Percentiles rank a stretch among this genome's conserved stretches.
Conservation (phyloP, 805 yeast species). For the Candida odintsovae region DNA sequence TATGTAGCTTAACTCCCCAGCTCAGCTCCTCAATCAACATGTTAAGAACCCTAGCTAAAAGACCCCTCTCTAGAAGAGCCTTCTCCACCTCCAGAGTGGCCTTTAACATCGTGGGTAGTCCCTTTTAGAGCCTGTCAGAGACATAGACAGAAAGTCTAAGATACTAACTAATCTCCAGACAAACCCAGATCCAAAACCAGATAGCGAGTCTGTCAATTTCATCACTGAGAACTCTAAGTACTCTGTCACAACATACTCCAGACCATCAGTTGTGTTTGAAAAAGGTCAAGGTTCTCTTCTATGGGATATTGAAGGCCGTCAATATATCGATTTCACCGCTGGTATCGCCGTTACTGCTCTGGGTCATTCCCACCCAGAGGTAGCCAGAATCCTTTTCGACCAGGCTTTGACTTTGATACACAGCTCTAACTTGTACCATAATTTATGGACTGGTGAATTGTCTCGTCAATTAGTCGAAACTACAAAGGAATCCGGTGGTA, state of each 20-base stretch:
- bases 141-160: no score
- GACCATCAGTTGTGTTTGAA: constrained; percentile 71
- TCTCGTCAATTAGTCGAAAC: constrained; percentile 63
- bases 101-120: constrained; percentile 1
- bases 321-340: constrained; percentile 86
- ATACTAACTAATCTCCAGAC: constrained; percentile 2
- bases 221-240: constrained; percentile 33
- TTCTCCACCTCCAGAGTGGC: constrained; percentile 6
- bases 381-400: constrained; percentile 62
- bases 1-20: not conserved
- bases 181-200: constrained; percentile 10
- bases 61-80: constrained; percentile 4
- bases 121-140: no score
- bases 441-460: constrained; percentile 76
- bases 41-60: constrained; percentile 4
- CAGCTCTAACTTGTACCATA: constrained; percentile 80
- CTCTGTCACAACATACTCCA: constrained; percentile 72
- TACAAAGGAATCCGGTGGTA: constrained; percentile 71
- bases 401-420: constrained; percentile 76
- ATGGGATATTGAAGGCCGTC: constrained; percentile 72
- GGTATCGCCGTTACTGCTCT: constrained; percentile 97
- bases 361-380: constrained; percentile 78
- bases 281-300: constrained; percentile 78
- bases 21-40: not conserved
- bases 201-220: constrained; percentile 29